Evolutionary conservation across 2,329 filamentous ascomycete genomes (phyloP).

Genomic region (Neopestalotiopsis sp.): DNA sequence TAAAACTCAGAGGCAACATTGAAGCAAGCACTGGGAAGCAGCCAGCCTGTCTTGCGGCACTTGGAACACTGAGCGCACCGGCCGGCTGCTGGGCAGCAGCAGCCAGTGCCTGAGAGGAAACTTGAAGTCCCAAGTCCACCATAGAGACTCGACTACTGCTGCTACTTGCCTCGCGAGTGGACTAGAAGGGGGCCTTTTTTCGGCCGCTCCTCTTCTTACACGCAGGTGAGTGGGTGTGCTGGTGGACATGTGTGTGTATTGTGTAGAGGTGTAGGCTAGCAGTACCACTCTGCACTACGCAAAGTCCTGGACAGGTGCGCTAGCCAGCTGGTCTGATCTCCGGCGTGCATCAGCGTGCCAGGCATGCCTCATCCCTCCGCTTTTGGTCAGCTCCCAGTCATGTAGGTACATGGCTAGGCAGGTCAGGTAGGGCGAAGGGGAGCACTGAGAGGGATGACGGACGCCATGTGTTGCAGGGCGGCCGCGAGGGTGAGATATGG

Average conservation of each 20-base stretch:
- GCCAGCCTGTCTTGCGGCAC: not conserved
- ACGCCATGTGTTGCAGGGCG: not conserved
- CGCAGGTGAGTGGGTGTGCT: not conserved
- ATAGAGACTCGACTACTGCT: not conserved
- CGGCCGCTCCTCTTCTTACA: not conserved
- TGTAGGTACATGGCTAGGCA: not conserved
- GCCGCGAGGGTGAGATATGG: not conserved
- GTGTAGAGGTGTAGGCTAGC: not conserved
- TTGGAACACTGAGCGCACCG: not conserved
- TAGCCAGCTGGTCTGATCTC: not conserved
- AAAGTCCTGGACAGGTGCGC: constrained; percentile 3
- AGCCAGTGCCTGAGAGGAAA: not conserved
- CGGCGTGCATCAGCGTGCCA: not conserved
- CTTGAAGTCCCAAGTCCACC: not conserved
- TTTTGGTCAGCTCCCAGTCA: not conserved
- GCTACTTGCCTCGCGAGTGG: not conserved
- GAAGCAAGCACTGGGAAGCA: not conserved
- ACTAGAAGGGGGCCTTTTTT: not conserved
- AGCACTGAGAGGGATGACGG: not conserved
- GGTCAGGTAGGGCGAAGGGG: not conserved
- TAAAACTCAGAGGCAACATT: not conserved
- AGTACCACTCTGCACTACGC: not conserved
- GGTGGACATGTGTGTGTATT: not conserved
- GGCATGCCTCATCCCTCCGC: not conserved
- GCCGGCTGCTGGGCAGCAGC: not conserved